These are phyloP conservation scores for Suillus alpinus DNA, from an alignment of 768 basidiomycete genomes.

Conservation along the genomic window DNA sequence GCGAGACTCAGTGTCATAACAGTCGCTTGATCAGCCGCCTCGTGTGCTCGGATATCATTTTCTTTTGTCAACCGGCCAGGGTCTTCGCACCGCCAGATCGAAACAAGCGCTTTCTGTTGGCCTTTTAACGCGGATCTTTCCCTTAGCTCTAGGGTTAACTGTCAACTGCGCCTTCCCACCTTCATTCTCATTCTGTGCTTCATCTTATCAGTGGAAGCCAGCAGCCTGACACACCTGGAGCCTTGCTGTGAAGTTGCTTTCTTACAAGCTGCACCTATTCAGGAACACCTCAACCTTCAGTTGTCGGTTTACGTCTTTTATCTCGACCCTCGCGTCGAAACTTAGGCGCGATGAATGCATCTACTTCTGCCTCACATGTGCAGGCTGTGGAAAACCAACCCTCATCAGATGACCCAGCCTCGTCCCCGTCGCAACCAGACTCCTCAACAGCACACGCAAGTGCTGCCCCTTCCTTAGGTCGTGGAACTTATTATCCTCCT, in stretches of 20 bases:
- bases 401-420: constrained; percentile 6
- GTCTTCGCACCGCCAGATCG: background rate
- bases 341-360: background rate
- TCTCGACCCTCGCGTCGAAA: background rate
- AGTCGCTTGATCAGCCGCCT: background rate
- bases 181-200: background rate
- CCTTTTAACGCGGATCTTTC: background rate
- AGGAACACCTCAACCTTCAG: background rate
- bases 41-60: background rate
- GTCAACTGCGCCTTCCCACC: background rate
- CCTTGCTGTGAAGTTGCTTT: constrained; percentile 1
- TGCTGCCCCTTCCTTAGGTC: constrained; percentile 11
- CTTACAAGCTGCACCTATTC: background rate
- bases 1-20: background rate
- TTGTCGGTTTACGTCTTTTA: background rate
- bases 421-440: constrained; percentile 25
- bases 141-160: background rate
- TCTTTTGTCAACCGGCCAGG: background rate
- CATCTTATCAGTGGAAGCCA: background rate
- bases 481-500: constrained; percentile 7
- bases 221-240: background rate
- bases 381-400: background rate
- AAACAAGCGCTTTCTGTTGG: background rate
- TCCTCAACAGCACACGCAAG: constrained; percentile 26
- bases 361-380: background rate